A percentile compares a stretch with the other conserved stretches of the same genome.
These are phyloP conservation scores for Fraxinus ornus DNA, from an alignment of 305 asterid species.

Conservation along the genomic window DNA sequence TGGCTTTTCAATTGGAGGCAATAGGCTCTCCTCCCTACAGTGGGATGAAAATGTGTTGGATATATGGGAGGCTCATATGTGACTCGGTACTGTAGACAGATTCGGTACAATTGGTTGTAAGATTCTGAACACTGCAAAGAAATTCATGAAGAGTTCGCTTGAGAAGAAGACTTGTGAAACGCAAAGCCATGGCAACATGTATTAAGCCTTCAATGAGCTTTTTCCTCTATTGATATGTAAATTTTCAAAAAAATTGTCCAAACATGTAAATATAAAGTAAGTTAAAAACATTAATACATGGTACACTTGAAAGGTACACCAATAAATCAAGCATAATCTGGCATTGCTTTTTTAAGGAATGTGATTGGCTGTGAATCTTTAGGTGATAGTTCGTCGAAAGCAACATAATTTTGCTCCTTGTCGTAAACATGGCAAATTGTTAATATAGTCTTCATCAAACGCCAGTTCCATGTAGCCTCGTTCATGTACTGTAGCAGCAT, in stretches of 20 bases:
- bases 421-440: constrained; percentile 75
- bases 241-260: constrained; percentile 3
- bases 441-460: constrained; percentile 89
- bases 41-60: too few relatives aligned
- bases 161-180: background rate
- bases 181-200: constrained; percentile 3
- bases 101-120: background rate
- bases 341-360: constrained; percentile 88
- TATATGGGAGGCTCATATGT: background rate
- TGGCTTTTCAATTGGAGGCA: background rate
- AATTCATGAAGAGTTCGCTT: constrained; percentile 14
- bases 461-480: constrained; percentile 97
- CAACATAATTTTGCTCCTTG: constrained; percentile 63
- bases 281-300: constrained; percentile 5
- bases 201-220: constrained; percentile 18
- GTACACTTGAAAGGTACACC: constrained; percentile 17
- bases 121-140: constrained; percentile 7
- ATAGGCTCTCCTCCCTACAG: background rate
- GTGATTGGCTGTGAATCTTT: constrained; percentile 70
- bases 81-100: constrained; percentile 1
- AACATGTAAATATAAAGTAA: constrained; percentile 11
- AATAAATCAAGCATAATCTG: constrained; percentile 55
- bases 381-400: constrained; percentile 77
- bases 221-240: constrained; percentile 17
- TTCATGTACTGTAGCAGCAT: constrained; percentile 67